Evolutionary conservation across 2,329 filamentous ascomycete species (phyloP), one percentile per base, ranked within the genome.

Genomic region (Penicillium capsulatum): DNA sequence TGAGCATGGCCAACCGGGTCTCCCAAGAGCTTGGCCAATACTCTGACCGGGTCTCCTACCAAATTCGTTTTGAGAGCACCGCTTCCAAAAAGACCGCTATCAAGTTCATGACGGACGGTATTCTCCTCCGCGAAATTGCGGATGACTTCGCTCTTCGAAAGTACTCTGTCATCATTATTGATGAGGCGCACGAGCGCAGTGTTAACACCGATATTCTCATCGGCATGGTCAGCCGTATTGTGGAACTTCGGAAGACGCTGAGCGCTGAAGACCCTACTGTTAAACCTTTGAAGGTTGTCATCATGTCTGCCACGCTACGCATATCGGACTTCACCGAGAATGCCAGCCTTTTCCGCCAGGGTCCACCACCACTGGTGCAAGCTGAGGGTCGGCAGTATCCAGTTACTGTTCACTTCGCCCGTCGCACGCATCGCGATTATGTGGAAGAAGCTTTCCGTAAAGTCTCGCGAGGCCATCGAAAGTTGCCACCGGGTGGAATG

Each of bases 101-200:
- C 63, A 98, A 98, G 63, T 98, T 97, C 68, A 96, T 98, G 90
- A 98, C 92, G 0, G 92, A 98, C 64, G 92, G 92, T 75, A 89
- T 98, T 17, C 72, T 98, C 44, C 76, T 98, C 7, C 83, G 92
- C 40, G 92, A 98, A 65, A 84, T 96, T 38, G 83, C 86, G 1
- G 83, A 92, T 50, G 92, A 98, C 60, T 88, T 97, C 57, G 76
- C 87, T 0, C 69, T 98, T 31, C 80, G 77, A 34, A 94, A 94
- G 54, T 98, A 98, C 64, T 96, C 91, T 0, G 86, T 85, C 10
- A 86, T 98, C 36, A 79, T 98, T 34, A 91, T 98, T 45, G 92
- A 98, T 57, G 92, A 98, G 66, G 92, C 92, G 1, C 92, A 98
- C 69, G 92, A 98, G 64, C 80, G 94, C 55, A 97, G 89, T 57